Evolutionary conservation across 192 early-diverging fungal species (phyloP).

Genomic region (Rhizoclosmatium globosum): DNA sequence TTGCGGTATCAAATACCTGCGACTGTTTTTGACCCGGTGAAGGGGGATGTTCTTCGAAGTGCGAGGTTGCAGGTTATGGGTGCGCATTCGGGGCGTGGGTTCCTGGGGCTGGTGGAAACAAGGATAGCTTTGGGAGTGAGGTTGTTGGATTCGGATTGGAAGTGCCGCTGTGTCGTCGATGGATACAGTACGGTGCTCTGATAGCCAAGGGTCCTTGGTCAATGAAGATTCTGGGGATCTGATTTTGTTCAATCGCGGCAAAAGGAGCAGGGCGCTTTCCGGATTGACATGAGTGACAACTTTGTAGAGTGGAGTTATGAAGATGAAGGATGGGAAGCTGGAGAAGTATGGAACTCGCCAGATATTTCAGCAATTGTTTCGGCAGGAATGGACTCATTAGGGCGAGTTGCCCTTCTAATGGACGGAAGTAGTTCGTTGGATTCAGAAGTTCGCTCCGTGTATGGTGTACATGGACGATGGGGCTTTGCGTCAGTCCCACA

Average conservation of each 20-base stretch:
- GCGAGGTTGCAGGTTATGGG: constrained; percentile 28
- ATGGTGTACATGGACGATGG: constrained; percentile 37
- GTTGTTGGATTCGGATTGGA: constrained; percentile 16
- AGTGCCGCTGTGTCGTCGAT: neutral
- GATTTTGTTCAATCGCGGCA: neutral
- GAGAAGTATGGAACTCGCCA: constrained; percentile 49
- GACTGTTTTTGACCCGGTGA: constrained; percentile 7
- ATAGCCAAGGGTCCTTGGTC: neutral
- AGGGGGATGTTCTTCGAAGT: constrained; percentile 7
- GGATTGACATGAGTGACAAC: neutral
- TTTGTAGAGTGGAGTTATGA: constrained; percentile 29
- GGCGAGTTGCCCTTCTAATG: neutral
- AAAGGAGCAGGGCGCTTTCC: neutral
- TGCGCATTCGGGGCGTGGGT: constrained; percentile 13
- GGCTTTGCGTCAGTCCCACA: constrained; percentile 36
- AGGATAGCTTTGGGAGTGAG: constrained; percentile 2
- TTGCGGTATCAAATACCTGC: constrained; percentile 31
- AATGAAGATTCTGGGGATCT: neutral
- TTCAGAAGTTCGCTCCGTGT: constrained; percentile 24
- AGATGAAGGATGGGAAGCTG: constrained; percentile 37
- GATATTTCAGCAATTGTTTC: constrained; percentile 11
- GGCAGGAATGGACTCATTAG: neutral
- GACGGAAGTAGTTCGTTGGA: constrained; percentile 25
- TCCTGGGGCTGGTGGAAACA: neutral
- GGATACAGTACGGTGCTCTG: neutral